phyloP scores from a whole-genome alignment of 73 alveolate species.

The Paramecium tetraurelia region DNA sequence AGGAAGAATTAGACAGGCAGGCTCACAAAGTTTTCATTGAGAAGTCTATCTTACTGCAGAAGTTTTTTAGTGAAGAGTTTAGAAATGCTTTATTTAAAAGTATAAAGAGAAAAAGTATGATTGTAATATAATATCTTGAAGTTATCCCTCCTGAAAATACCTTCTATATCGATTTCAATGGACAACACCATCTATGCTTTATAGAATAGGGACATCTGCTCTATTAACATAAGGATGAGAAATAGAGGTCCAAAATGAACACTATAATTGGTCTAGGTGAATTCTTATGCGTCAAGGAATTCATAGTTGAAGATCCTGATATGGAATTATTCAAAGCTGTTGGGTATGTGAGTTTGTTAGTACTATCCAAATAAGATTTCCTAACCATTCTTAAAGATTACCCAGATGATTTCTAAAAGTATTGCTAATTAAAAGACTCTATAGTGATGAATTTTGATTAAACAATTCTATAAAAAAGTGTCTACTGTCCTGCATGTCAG shows the following conservation, averaged over 20 bases:
- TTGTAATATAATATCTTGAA: not conserved
- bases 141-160: constrained; percentile 12
- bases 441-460: not conserved
- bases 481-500: constrained; percentile 36
- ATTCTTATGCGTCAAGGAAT: constrained; percentile 17
- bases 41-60: not conserved
- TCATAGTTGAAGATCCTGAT: not conserved
- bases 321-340: constrained; percentile 35
- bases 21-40: not conserved
- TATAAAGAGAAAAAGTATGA: not conserved
- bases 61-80: constrained; percentile 21
- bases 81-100: not conserved
- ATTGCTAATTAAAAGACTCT: not conserved
- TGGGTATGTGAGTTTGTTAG: constrained; percentile 38
- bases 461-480: not conserved
- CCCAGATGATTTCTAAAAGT: constrained; percentile 13
- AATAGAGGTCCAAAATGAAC: not conserved
- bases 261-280: not conserved
- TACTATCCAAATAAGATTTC: constrained; percentile 29
- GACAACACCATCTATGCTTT: not conserved
- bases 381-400: not conserved
- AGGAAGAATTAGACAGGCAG: constrained; percentile 7
- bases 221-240: constrained; percentile 8
- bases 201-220: constrained; percentile 8
- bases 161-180: constrained; percentile 5